A percentile compares a stretch with the other conserved stretches of the same genome.
These are phyloP conservation scores for Porcisia hertigi DNA, from an alignment of 208 protist genomes.

Conservation along the genomic window DNA sequence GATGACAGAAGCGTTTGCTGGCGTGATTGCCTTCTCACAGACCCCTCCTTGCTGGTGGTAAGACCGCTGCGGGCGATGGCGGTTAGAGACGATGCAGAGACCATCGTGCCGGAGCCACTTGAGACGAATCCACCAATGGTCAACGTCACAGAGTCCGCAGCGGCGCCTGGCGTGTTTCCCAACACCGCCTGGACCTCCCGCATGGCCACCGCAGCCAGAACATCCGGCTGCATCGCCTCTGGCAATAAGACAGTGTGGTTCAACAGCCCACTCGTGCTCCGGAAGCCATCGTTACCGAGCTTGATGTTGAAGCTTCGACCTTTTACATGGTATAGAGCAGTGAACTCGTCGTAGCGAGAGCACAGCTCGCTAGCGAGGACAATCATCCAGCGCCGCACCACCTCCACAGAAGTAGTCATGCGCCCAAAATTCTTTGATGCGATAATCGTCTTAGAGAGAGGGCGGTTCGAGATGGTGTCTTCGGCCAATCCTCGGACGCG, in stretches of 20 bases:
- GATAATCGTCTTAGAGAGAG: conserved; percentile 56
- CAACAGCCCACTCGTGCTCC: conserved; percentile 29
- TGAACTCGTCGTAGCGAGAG: conserved; percentile 56
- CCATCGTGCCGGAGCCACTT: conserved; percentile 1
- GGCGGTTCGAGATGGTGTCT: conserved; percentile 43
- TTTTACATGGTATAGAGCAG: conserved; percentile 26
- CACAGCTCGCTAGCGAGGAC: conserved; percentile 63
- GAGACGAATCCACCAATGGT: conserved; percentile 36
- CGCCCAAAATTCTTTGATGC: conserved; percentile 67
- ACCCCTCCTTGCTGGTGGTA: too few species aligned
- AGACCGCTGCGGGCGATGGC: background rate
- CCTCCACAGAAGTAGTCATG: conserved; percentile 24
- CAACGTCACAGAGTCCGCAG: conserved; percentile 31
- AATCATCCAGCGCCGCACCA: conserved; percentile 53
- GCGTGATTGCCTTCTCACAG: background rate
- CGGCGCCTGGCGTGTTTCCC: background rate
- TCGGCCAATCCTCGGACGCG: conserved; percentile 48
- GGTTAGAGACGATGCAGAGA: background rate
- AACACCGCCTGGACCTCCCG: conserved; percentile 14
- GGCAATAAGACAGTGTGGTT: conserved; percentile 50
- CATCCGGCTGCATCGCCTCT: conserved; percentile 37
- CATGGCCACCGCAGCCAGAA: conserved; percentile 21
- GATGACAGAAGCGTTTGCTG: conserved; percentile 24
- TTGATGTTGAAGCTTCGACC: conserved; percentile 63
- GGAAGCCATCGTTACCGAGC: conserved; percentile 48